Percentiles rank a stretch among this genome's conserved stretches.
Conservation (phyloP, 331 rosid genomes). For the Stylosanthes scabra region DNA sequence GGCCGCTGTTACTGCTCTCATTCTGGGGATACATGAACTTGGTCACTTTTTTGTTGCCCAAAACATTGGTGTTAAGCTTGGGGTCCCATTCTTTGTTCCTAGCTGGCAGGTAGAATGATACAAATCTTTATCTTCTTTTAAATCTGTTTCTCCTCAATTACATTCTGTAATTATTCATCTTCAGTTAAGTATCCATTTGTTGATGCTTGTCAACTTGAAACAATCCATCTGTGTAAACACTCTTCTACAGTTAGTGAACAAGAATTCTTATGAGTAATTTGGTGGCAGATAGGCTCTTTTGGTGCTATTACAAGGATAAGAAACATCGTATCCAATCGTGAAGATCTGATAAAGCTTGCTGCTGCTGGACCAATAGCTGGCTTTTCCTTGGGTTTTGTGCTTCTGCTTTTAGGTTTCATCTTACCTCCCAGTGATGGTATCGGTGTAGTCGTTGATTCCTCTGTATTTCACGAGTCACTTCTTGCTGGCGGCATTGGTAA, state of each 20-base stretch:
- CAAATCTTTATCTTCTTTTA: not conserved
- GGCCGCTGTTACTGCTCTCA: slow-evolving; percentile 81
- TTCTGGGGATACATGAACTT: slow-evolving; percentile 87
- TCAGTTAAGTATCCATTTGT: not conserved
- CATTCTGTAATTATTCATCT: slow-evolving; percentile 14
- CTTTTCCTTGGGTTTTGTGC: slow-evolving; percentile 77
- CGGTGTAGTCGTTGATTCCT: slow-evolving; percentile 81
- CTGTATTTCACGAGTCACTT: slow-evolving; percentile 96
- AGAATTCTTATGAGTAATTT: slow-evolving; percentile 62
- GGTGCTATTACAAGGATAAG: slow-evolving; percentile 95
- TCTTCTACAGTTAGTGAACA: slow-evolving; percentile 19
- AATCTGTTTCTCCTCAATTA: slow-evolving; percentile 11
- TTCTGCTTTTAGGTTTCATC: slow-evolving; percentile 83
- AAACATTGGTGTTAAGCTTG: slow-evolving; percentile 75
- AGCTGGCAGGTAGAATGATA: slow-evolving; percentile 86
- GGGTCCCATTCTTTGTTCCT: slow-evolving; percentile 93
- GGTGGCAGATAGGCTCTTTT: slow-evolving; percentile 99
- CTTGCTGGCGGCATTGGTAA: slow-evolving; percentile 96
- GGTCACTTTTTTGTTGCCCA: slow-evolving; percentile 78
- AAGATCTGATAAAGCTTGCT: slow-evolving; percentile 94
- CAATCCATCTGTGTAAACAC: slow-evolving; percentile 3
- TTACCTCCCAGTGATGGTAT: slow-evolving; percentile 93
- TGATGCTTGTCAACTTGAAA: slow-evolving; percentile 22
- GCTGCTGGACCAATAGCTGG: slow-evolving; percentile 97
- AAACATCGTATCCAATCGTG: slow-evolving; percentile 89